Evolutionary conservation across 768 basidiomycete species (phyloP).

Genomic region (Lepiota venenata): DNA sequence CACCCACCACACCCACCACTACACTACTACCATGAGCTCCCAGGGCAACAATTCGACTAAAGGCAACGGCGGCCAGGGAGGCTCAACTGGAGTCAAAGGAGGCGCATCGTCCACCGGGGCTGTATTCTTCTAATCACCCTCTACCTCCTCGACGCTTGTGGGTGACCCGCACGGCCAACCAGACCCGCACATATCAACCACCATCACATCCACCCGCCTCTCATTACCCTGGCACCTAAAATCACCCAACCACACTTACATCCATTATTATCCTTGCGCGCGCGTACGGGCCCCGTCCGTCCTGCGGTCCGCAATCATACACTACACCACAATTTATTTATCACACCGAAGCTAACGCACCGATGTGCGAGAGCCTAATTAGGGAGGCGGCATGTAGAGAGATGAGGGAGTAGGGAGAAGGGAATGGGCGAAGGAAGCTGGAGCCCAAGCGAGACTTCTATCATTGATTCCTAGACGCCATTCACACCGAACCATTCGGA

Average conservation of each 20-base stretch:
- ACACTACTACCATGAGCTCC: constrained; percentile 32
- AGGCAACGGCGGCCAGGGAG: constrained; percentile 29
- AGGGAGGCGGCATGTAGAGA: neutral
- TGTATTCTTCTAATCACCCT: constrained; percentile 51
- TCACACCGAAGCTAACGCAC: too few species aligned
- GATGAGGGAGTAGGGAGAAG: neutral
- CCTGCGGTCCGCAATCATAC: too few species aligned
- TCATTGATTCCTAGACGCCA: constrained; percentile 20
- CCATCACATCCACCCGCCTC: too few species aligned
- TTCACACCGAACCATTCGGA: constrained; percentile 28
- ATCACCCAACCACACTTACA: neutral
- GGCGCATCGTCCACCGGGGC: constrained; percentile 49
- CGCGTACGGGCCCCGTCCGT: too few species aligned
- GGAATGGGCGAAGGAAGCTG: neutral
- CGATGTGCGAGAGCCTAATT: too few species aligned
- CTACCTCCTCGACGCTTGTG: neutral
- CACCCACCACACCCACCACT: constrained; percentile 7
- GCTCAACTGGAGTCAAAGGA: constrained; percentile 42
- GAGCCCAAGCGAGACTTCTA: constrained; percentile 13
- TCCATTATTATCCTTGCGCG: neutral
- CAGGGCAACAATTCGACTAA: constrained; percentile 36
- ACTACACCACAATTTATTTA: too few species aligned
- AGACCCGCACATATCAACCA: neutral
- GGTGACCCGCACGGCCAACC: neutral
- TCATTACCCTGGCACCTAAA: neutral